Evolutionary conservation across 176 grass and related monocot species (phyloP), one percentile per base, ranked within the genome.

Genomic region (Carex littledalei): DNA sequence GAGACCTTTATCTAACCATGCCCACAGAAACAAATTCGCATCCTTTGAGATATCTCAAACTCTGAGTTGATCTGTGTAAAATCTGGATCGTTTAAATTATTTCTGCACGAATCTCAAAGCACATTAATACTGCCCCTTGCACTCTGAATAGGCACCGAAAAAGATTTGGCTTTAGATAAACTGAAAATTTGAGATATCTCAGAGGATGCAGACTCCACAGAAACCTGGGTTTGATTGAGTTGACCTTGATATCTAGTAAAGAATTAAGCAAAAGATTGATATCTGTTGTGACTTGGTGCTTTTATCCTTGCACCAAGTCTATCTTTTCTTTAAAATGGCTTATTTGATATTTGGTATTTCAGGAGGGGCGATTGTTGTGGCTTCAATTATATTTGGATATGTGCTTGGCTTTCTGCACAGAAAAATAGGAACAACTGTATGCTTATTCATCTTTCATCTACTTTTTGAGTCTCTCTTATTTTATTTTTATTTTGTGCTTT

Each of bases 351-450:
- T 79, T 74, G 49, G 62, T 4, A 84, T 9, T 62, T 88, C 81
- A 97, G 94, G 92, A 86, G 87, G 86, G 41, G 90, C 92, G 0
- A 63, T 97, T 68, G 86, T 94, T 63, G 88, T 92, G 75, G 89
- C 88, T 90, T 90, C 94, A 11, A 86, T 84, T 75, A 92, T 97
- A 90, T 92, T 97, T 58, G 94, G 94, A 75, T 97, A 97, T 70
- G 88, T 97, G 94, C 92, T 97, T 82, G 94, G 90, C 65, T 94
- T 97, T 83, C 92, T 97, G 35, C 94, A 97, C 57, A 82, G 86
- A 74, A 89, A 84, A 88, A 82, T 92, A 84, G 90, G 90, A 86
- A 91, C 92, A 90, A 80, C 2, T 82, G 65, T 68, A 83, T 84
- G 31, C 26, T 32, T 57, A 57, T 32, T 34, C 2, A 54, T 78